Evolutionary conservation across 164 flowering plant genomes (phyloP).

Genomic region (Annona cherimola): DNA sequence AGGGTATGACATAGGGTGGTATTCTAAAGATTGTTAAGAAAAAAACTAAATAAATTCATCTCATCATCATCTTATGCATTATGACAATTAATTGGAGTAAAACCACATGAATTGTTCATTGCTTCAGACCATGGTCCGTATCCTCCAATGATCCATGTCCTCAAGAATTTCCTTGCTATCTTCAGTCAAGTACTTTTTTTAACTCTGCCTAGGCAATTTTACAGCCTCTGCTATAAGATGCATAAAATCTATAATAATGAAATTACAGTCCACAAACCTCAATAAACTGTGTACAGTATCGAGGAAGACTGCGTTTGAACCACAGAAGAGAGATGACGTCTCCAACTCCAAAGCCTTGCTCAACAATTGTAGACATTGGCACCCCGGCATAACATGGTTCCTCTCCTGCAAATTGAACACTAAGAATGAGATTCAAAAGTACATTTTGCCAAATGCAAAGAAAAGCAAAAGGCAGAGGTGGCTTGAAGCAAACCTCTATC

Average conservation of each 20-base stretch:
- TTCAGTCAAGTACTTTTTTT: too few species aligned
- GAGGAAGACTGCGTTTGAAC: constrained; percentile 97
- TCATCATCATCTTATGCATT: too few species aligned
- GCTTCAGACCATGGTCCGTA: too few species aligned
- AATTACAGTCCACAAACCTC: constrained; percentile 38
- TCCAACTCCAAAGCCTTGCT: constrained; percentile 81
- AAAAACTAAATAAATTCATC: too few species aligned
- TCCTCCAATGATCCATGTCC: too few species aligned
- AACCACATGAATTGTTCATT: too few species aligned
- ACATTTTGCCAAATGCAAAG: not conserved
- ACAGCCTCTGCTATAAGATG: too few species aligned
- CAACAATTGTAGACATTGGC: constrained; percentile 91
- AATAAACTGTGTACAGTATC: constrained; percentile 81
- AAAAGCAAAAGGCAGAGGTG: not conserved
- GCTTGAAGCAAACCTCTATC: constrained; percentile 62
- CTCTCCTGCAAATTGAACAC: constrained; percentile 49
- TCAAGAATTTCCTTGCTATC: too few species aligned
- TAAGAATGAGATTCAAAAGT: not conserved
- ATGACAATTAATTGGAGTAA: too few species aligned
- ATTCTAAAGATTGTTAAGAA: too few species aligned
- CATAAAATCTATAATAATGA: not conserved
- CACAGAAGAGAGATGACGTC: constrained; percentile 95
- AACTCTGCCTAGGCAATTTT: too few species aligned
- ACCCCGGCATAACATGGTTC: constrained; percentile 94
- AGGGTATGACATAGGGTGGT: too few species aligned